Evolutionary conservation across 305 asterid genomes (phyloP).

Genomic region (Fraxinus baroniana): DNA sequence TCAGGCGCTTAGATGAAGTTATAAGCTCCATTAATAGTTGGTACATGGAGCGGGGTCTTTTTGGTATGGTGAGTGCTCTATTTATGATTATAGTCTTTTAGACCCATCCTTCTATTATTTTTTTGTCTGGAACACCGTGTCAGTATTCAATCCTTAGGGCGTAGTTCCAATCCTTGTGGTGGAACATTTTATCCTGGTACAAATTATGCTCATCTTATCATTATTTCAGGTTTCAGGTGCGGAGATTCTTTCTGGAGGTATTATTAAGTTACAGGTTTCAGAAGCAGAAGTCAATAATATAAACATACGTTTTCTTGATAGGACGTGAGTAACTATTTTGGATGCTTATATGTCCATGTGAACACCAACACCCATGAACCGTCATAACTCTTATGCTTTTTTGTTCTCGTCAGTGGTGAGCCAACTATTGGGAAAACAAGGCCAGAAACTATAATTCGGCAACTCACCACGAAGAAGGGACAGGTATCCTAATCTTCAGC

Average conservation of each 20-base stretch:
- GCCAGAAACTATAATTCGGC: slow-evolving; percentile 92
- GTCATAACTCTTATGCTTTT: slow-evolving; percentile 24
- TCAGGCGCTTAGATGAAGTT: slow-evolving; percentile 78
- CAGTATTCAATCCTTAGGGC: neutral
- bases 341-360: neutral
- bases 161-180: neutral
- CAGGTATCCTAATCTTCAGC: slow-evolving; percentile 52
- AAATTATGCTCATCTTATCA: slow-evolving; percentile 10
- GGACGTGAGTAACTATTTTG: slow-evolving; percentile 51
- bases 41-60: slow-evolving; percentile 97
- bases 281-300: slow-evolving; percentile 94
- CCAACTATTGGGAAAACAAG: slow-evolving; percentile 84
- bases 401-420: slow-evolving; percentile 64
- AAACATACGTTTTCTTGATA: slow-evolving; percentile 83
- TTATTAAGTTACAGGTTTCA: slow-evolving; percentile 78
- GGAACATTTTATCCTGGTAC: neutral
- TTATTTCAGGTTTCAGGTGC: slow-evolving; percentile 74
- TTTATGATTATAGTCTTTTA: neutral
- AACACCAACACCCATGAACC: neutral
- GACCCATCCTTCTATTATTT: neutral
- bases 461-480: slow-evolving; percentile 93
- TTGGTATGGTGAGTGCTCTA: slow-evolving; percentile 76
- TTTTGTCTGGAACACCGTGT: neutral
- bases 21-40: slow-evolving; percentile 89
- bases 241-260: slow-evolving; percentile 95